Evolutionary conservation across 345 rosid genomes (phyloP), one percentile per base, ranked within the genome.

Genomic region (Toxicodendron radicans): DNA sequence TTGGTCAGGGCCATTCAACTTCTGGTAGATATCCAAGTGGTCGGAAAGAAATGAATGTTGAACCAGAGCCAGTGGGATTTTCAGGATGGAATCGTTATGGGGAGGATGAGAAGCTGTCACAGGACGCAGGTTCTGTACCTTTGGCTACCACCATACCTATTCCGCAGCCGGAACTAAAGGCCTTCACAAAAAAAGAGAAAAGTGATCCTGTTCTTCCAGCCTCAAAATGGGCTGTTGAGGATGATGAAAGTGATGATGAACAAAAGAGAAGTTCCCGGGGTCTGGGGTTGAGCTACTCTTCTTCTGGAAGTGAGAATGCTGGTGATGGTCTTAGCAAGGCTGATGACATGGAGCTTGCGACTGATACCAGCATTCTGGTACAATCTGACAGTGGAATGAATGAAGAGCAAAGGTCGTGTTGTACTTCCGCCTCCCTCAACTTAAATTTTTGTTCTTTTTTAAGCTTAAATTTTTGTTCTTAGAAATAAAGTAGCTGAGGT

Each of bases 211-310:
- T 90, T 64, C 84, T 93, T 84, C 93, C 97, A 35, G 88, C 97
- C 64, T 93, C 99, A 68, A 96, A 91, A 82, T 96, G 99, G 99
- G 94, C 97, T 66, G 82, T 90, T 72, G 99, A 96, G 78, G 95
- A 93, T 83, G 94, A 93, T 70, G 98, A 88, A 63, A 89, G 90
- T 70, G 97, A 89, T 33, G 97, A 93, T 64, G 99, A 88, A 71
- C 93, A 84, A 75, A 87, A 90, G 84, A 85, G 83, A 78, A 83
- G 76, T 79, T 53, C 83, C 24, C 71, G 74, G 78, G 92, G 76
- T 45, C 81, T 87, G 56, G 93, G 89, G 59, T 84, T 91, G 78
- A 86, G 97, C 77, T 90, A 91, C 83, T 95, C 98, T 43, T 91
- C 95, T 64, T 91, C 97, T 60, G 97, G 97, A 79, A 92, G 93